Evolutionary conservation across 2,329 filamentous ascomycete species (phyloP), one percentile per base, ranked within the genome.

Genomic region (Fusarium redolens): DNA sequence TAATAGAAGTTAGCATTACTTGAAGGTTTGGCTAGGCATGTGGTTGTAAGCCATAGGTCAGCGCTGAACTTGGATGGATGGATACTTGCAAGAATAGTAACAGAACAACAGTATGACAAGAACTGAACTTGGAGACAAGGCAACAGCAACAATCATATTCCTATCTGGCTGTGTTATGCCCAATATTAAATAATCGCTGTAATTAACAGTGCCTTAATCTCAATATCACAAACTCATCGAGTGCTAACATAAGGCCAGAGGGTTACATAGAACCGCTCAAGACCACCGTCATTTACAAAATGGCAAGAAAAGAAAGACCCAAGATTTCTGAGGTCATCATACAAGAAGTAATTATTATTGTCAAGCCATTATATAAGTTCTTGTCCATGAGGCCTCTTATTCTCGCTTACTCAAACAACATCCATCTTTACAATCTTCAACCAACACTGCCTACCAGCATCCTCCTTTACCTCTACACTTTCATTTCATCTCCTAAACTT

Each of bases 21-120:
- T 9, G 1, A 30, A 30, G 12, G 4, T 9, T 20, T 30, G 0
- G 3, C 7, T 11, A 20, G 14, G 1, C 18, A 20, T 18, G 7
- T 12, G 3, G 28, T 30, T 47, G 20, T 4, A 47, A 12, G 11
- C 18, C 3, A 18, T 30, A 28, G 4, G 25, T 4, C 20, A 28
- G 12, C 18, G 12, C 25, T 25, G 13, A 47, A 20, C 2, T 28
- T 47, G 12, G 18, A 10, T 47, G 20, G 4, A 12, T 47, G 14
- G 25, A 14, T 47, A 4, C 10, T 18, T 14, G 6, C 20, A 47
- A 25, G 18, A 11, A 5, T 14, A 8, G 44, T 10, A 13, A 1
- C 44, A 47, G 25, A 15, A 47, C 18, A 47, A 40, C 37, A 8
- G 18, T 40, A 12, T 11, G 37, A 40, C 20, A 20, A 40, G 37